Conservation (phyloP, 192 early-diverging fungal species). For the Entomortierella lignicola region DNA sequence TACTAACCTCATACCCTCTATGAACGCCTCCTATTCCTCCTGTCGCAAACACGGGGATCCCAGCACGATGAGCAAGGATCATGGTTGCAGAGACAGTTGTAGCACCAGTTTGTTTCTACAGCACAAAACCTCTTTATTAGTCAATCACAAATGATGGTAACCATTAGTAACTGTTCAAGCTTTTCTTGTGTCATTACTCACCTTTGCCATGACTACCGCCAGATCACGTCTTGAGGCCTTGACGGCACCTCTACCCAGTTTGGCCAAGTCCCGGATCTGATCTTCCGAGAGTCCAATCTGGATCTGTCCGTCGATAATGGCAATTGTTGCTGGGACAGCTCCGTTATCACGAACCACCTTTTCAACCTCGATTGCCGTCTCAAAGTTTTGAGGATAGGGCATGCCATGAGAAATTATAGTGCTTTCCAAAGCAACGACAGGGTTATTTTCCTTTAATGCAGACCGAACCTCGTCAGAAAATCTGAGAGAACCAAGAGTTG, state of each 20-base stretch:
- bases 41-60: constrained; percentile 93
- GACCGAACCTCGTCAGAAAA: constrained; percentile 58
- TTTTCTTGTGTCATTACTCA: constrained; percentile 36
- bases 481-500: constrained; percentile 22
- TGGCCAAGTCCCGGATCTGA: constrained; percentile 73
- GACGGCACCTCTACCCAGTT: constrained; percentile 65
- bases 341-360: constrained; percentile 76
- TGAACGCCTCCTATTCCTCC: constrained; percentile 98
- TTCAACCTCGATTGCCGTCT: constrained; percentile 88
- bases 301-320: constrained; percentile 86
- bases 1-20: constrained; percentile 78
- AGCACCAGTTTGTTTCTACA: constrained; percentile 74
- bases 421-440: constrained; percentile 92
- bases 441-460: constrained; percentile 71
- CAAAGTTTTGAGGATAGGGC: constrained; percentile 93
- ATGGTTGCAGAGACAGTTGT: constrained; percentile 96
- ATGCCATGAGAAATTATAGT: constrained; percentile 98
- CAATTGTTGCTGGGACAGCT: constrained; percentile 89
- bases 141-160: background rate
- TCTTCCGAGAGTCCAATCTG: constrained; percentile 78
- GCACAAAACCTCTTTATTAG: background rate
- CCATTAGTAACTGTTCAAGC: background rate
- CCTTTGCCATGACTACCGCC: constrained; percentile 77
- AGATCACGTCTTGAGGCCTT: constrained; percentile 92
- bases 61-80: constrained; percentile 85